A percentile compares a stretch with the other conserved stretches of the same genome.
These are phyloP conservation scores for Mortierella sp. DNA, from an alignment of 371 early-diverging fungal species.

Conservation along the genomic window DNA sequence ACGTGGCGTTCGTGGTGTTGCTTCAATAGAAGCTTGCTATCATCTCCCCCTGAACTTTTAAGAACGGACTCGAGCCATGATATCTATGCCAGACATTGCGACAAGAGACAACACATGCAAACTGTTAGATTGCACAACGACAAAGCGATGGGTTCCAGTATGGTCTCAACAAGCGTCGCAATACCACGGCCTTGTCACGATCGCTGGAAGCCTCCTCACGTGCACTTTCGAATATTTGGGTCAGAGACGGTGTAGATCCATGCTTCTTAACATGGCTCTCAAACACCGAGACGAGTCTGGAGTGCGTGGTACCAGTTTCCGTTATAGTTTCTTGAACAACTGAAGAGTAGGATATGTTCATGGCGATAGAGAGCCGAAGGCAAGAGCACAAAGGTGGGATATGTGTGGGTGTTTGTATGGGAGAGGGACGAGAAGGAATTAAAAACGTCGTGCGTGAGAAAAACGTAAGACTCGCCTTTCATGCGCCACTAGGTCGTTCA, in stretches of 20 bases:
- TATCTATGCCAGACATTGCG: conserved; percentile 17
- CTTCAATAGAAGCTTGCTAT: not conserved
- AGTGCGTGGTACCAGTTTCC: conserved; percentile 12
- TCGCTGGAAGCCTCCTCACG: conserved; percentile 53
- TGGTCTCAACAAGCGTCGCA: too few relatives aligned
- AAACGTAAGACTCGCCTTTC: too few relatives aligned
- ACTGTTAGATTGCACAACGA: too few relatives aligned
- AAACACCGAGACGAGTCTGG: conserved; percentile 18
- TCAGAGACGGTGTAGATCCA: conserved; percentile 26
- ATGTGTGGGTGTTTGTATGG: not conserved
- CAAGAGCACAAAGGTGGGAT: too few relatives aligned
- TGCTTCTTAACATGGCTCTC: conserved; percentile 28
- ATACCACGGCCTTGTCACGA: conserved; percentile 53
- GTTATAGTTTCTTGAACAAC: conserved; percentile 19
- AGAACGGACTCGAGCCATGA: conserved; percentile 38
- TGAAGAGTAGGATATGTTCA: conserved; percentile 33
- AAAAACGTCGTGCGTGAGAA: not conserved
- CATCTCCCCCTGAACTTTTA: not conserved
- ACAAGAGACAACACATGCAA: too few relatives aligned
- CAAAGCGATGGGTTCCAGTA: too few relatives aligned
- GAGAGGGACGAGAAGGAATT: too few relatives aligned
- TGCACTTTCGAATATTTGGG: conserved; percentile 54
- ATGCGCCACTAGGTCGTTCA: too few relatives aligned
- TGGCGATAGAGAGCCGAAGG: not conserved
- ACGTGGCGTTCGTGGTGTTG: not conserved